phyloP scores from a whole-genome alignment of 257 asterid species.

The Nyctanthes arbortristis region DNA sequence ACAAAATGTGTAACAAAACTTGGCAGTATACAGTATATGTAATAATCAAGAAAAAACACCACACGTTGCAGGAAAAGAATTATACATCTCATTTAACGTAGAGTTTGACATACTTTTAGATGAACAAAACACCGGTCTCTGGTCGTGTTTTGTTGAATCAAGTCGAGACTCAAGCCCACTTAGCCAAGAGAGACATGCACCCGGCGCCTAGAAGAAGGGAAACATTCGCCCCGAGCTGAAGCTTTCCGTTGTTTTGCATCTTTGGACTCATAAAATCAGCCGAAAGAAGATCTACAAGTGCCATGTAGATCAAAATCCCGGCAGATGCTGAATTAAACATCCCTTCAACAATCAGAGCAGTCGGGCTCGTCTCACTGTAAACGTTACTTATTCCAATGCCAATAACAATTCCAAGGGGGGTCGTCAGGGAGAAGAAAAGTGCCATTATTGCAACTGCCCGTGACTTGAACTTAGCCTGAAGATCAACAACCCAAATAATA shows the following conservation, averaged over 20 bases:
- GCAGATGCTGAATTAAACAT: slow-evolving; percentile 38
- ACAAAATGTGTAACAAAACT: too few species aligned
- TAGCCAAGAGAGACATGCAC: slow-evolving; percentile 36
- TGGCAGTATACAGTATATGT: too few species aligned
- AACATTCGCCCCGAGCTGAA: slow-evolving; percentile 26
- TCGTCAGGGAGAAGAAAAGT: slow-evolving; percentile 28
- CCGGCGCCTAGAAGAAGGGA: slow-evolving; percentile 37
- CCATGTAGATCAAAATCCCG: slow-evolving; percentile 40
- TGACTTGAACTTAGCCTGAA: slow-evolving; percentile 30
- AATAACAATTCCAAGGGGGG: slow-evolving; percentile 28
- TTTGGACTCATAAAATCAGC: slow-evolving; percentile 36
- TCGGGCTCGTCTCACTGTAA: slow-evolving; percentile 36
- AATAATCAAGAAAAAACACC: too few species aligned
- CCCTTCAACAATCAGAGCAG: slow-evolving; percentile 35
- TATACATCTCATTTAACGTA: too few species aligned
- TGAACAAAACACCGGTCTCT: too few species aligned
- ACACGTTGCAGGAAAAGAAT: too few species aligned
- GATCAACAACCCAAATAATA: neutral
- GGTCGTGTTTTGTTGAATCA: neutral
- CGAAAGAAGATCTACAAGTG: slow-evolving; percentile 36
- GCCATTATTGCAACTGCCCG: slow-evolving; percentile 26
- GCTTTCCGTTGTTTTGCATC: slow-evolving; percentile 28
- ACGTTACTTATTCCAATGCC: slow-evolving; percentile 33
- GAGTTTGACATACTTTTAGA: too few species aligned
- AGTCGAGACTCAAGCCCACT: slow-evolving; percentile 31